phyloP scores from a whole-genome alignment of 257 asterid species.

The Solanum gracilifrons region DNA sequence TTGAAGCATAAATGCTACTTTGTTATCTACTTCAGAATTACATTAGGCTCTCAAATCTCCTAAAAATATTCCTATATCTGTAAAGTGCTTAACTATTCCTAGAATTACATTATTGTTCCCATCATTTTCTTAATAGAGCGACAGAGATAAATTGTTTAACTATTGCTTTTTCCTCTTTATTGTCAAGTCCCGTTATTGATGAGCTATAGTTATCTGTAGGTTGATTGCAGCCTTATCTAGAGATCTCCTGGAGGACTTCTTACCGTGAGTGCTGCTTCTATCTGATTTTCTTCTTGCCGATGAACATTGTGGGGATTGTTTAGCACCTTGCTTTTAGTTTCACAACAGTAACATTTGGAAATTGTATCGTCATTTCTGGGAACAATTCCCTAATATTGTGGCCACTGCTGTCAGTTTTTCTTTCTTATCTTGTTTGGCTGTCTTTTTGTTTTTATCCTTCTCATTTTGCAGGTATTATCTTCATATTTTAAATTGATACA shows the following conservation, averaged over 20 bases:
- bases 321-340: background rate
- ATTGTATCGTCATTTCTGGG: background rate
- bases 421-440: background rate
- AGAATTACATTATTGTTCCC: background rate
- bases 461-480: background rate
- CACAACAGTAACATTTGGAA: background rate
- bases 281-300: background rate
- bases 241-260: slow-evolving; percentile 71
- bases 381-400: background rate
- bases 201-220: slow-evolving; percentile 30
- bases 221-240: slow-evolving; percentile 79
- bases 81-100: background rate
- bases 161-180: background rate
- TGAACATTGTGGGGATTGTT: background rate
- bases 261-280: slow-evolving; percentile 52
- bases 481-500: background rate
- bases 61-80: background rate
- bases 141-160: background rate
- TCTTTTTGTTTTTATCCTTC: background rate
- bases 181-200: background rate
- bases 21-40: background rate
- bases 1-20: background rate
- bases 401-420: background rate
- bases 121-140: background rate
- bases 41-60: background rate